A percentile compares a stretch with the other conserved stretches of the same genome.
Conservation (phyloP, 164 flowering plant species). For the Chimonanthus salicifolius region DNA sequence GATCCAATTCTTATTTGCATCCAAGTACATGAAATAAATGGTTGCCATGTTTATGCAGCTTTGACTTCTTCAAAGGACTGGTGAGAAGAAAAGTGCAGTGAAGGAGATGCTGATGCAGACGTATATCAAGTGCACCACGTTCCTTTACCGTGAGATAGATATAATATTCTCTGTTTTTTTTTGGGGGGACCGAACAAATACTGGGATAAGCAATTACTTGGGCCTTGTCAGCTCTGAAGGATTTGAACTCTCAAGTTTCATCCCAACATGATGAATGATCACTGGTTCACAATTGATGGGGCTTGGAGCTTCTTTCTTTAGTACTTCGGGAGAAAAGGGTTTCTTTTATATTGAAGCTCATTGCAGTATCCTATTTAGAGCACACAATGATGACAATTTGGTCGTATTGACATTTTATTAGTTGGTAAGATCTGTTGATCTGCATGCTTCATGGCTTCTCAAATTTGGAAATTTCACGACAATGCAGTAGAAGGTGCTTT, state of each 20-base stretch:
- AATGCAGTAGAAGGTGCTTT: no score
- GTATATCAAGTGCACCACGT: neutral
- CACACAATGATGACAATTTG: no score
- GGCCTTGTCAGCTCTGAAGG: neutral
- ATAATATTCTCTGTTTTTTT: neutral
- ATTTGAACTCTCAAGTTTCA: neutral
- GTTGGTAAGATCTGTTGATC: no score
- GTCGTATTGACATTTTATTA: no score
- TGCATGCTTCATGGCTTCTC: no score
- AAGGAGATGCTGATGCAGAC: constrained; percentile 12
- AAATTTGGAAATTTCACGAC: no score
- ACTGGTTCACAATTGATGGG: neutral
- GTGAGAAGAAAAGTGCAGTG: constrained; percentile 53
- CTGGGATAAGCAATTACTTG: neutral
- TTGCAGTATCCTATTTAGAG: no score
- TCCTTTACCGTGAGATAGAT: neutral
- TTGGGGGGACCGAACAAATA: neutral
- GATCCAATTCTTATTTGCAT: neutral
- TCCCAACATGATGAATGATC: neutral
- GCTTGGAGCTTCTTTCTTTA: neutral
- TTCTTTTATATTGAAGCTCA: no score
- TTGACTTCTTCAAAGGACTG: constrained; percentile 81
- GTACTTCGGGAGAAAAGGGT: neutral
- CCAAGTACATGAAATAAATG: neutral
- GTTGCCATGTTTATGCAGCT: constrained; percentile 35